phyloP scores from a whole-genome alignment of 305 asterid species.

The Fraxinus platypoda region DNA sequence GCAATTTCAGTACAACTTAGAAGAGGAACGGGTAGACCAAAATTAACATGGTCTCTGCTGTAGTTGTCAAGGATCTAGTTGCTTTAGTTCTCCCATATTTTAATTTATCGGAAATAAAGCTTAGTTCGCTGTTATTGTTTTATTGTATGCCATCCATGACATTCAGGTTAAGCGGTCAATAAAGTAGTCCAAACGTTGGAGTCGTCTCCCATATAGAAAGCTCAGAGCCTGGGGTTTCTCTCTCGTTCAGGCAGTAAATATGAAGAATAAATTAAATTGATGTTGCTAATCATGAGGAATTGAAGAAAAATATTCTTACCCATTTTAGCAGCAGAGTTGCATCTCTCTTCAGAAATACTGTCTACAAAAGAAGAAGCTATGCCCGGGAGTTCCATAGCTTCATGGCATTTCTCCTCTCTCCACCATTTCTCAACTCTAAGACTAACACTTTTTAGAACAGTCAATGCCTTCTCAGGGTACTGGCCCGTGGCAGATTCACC shows the following conservation, averaged over 20 bases:
- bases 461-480: conserved; percentile 92
- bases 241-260: neutral
- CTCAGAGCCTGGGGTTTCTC: neutral
- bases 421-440: conserved; percentile 97
- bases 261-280: neutral
- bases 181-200: neutral
- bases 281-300: neutral
- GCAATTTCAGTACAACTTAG: neutral
- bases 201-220: neutral
- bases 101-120: neutral
- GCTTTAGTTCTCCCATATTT: neutral
- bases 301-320: conserved; percentile 50
- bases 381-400: conserved; percentile 70
- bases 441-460: conserved; percentile 74
- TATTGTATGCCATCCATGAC: neutral
- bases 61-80: neutral
- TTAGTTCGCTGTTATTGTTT: neutral
- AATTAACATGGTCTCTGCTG: neutral
- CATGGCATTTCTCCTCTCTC: conserved; percentile 89
- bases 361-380: conserved; percentile 82
- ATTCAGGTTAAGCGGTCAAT: neutral
- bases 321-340: conserved; percentile 98
- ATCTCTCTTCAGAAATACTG: conserved; percentile 91
- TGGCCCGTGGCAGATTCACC: conserved; percentile 99
- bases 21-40: neutral